Conservation (phyloP, 108 stramenopile species). For the Nitzschia inconspicua region DNA sequence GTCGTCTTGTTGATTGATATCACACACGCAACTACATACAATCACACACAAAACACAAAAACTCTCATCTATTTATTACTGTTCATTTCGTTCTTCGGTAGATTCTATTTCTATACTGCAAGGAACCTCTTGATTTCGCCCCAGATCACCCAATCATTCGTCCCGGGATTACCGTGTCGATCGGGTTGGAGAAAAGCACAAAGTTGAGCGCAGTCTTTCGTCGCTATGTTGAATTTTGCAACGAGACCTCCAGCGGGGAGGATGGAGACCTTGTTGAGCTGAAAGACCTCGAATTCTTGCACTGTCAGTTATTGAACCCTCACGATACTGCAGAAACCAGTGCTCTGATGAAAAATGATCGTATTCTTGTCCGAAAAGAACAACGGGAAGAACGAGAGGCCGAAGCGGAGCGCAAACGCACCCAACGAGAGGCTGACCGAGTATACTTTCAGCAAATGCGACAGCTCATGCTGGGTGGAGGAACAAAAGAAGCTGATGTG, state of each 20-base stretch:
- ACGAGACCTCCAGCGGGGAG: constrained; percentile 19
- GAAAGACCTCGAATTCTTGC: constrained; percentile 69
- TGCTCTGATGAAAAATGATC: constrained; percentile 86
- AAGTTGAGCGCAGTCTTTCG: constrained; percentile 58
- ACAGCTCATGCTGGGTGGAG: constrained; percentile 40
- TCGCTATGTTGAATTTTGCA: constrained; percentile 65
- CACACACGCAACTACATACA: constrained; percentile 26
- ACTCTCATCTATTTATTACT: not conserved
- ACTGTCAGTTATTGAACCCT: constrained; percentile 48
- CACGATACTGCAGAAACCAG: constrained; percentile 63
- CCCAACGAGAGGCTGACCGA: constrained; percentile 64
- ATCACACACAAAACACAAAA: constrained; percentile 12
- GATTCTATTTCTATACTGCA: constrained; percentile 50
- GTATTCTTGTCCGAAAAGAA: constrained; percentile 53
- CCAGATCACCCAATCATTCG: constrained; percentile 62
- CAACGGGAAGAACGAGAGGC: constrained; percentile 31
- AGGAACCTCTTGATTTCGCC: constrained; percentile 34
- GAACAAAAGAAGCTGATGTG: constrained; percentile 45
- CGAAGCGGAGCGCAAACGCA: constrained; percentile 34
- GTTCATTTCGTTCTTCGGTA: constrained; percentile 12
- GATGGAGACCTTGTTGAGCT: constrained; percentile 2
- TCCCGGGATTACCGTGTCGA: constrained; percentile 55
- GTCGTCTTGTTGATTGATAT: too few relatives aligned
- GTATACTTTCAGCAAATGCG: constrained; percentile 63
- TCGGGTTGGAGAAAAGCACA: constrained; percentile 73